These are phyloP conservation scores for Nadsonia starkeyi-henricii DNA, from an alignment of 1,139 yeast genomes.

Conservation along the genomic window DNA sequence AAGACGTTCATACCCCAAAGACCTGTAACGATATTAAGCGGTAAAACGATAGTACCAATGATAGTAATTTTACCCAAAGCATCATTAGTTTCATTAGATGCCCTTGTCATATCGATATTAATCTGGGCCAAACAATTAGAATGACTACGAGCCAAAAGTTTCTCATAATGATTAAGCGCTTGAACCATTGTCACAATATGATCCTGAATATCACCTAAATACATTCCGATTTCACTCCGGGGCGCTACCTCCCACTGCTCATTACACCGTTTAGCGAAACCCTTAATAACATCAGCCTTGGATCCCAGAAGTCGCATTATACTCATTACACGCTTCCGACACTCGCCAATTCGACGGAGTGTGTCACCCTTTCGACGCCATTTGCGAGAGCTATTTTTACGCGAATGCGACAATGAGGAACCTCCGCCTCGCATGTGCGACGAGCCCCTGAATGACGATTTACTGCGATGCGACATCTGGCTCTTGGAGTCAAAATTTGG, in stretches of 20 bases:
- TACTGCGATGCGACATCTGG: not conserved
- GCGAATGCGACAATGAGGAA: not conserved
- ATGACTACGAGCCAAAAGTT: slow-evolving; percentile 81
- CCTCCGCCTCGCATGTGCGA: too few species aligned
- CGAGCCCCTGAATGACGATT: slow-evolving; percentile 6
- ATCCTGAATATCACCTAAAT: slow-evolving; percentile 87
- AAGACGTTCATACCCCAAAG: slow-evolving; percentile 90
- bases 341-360: slow-evolving; percentile 88
- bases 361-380: slow-evolving; percentile 57
- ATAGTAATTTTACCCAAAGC: slow-evolving; percentile 82
- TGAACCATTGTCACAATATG: slow-evolving; percentile 81
- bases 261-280: slow-evolving; percentile 79
- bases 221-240: slow-evolving; percentile 71
- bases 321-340: slow-evolving; percentile 89
- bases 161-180: slow-evolving; percentile 84
- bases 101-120: slow-evolving; percentile 94
- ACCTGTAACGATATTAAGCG: slow-evolving; percentile 83
- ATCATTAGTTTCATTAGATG: slow-evolving; percentile 88
- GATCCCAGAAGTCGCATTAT: slow-evolving; percentile 70
- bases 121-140: slow-evolving; percentile 92
- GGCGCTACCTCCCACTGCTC: slow-evolving; percentile 73
- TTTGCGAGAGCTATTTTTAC: not conserved
- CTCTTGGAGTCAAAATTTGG: slow-evolving; percentile 4
- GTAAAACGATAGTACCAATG: slow-evolving; percentile 81
- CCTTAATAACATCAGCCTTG: slow-evolving; percentile 92